These are phyloP conservation scores for Hydrangea macrophylla DNA, from an alignment of 148 eudicot species.

Conservation along the genomic window DNA sequence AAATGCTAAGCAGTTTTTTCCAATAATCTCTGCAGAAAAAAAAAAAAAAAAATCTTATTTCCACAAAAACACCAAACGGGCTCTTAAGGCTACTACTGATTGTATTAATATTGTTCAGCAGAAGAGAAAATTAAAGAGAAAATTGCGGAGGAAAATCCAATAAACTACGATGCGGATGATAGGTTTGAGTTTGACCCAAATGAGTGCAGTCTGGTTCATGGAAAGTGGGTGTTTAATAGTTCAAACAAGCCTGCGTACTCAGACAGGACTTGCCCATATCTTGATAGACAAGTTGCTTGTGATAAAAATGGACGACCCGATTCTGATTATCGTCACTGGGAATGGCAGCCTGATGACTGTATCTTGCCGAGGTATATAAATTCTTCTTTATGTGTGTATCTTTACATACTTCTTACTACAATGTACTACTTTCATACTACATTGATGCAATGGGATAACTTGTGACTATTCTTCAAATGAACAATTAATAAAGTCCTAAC, in stretches of 20 bases:
- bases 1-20: too few species aligned
- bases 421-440: too few species aligned
- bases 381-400: neutral
- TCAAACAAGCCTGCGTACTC: conserved; percentile 65
- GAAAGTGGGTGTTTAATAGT: conserved; percentile 75
- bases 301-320: conserved; percentile 70
- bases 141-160: conserved; percentile 12
- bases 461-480: too few species aligned
- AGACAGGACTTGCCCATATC: conserved; percentile 64
- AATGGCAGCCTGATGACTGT: conserved; percentile 93
- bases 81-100: too few species aligned
- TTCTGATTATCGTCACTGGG: conserved; percentile 68
- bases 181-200: conserved; percentile 64
- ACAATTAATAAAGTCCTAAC: too few species aligned
- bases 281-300: conserved; percentile 81
- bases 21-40: too few species aligned
- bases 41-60: too few species aligned
- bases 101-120: conserved; percentile 9
- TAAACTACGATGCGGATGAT: conserved; percentile 32
- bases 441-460: too few species aligned
- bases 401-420: too few species aligned
- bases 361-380: conserved; percentile 58
- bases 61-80: too few species aligned
- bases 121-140: conserved; percentile 24
- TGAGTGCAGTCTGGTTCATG: conserved; percentile 61